phyloP scores from a whole-genome alignment of 371 early-diverging fungal species.

The Mucor lusitanicus region DNA sequence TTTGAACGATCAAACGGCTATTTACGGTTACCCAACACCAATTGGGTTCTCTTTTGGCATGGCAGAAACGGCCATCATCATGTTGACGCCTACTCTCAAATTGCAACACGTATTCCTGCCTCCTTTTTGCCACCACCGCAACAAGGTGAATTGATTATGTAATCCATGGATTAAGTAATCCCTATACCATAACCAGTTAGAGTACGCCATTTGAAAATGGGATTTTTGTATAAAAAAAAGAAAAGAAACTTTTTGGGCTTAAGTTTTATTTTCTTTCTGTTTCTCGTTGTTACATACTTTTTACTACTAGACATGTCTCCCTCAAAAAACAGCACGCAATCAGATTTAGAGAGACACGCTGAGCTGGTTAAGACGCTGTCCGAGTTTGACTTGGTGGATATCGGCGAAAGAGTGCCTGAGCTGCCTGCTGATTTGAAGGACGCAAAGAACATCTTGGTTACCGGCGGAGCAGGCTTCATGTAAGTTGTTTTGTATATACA shows the following conservation, averaged over 20 bases:
- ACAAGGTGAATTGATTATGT: not conserved
- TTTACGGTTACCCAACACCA: constrained; percentile 55
- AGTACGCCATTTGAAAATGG: not conserved
- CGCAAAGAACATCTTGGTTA: constrained; percentile 70
- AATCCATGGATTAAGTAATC: constrained; percentile 1
- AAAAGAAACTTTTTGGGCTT: not conserved
- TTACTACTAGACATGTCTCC: constrained; percentile 6
- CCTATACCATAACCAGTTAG: not conserved
- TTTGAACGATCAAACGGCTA: constrained; percentile 88
- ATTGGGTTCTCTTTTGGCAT: constrained; percentile 84
- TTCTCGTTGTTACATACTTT: not conserved
- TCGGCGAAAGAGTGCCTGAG: constrained; percentile 41
- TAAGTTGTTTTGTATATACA: constrained; percentile 34
- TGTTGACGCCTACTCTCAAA: constrained; percentile 35
- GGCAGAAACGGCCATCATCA: constrained; percentile 53
- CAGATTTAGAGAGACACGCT: constrained; percentile 22
- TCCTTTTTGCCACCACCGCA: constrained; percentile 24
- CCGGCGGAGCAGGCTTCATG: constrained; percentile 92
- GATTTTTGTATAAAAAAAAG: constrained; percentile 1
- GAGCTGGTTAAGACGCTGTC: constrained; percentile 29
- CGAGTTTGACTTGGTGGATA: constrained; percentile 48
- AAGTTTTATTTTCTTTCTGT: not conserved
- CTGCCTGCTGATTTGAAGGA: constrained; percentile 33
- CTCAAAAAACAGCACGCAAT: constrained; percentile 1
- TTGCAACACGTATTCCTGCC: constrained; percentile 41